Evolutionary conservation across 106 monocot species (phyloP).

Genomic region (Vanilla planifolia): DNA sequence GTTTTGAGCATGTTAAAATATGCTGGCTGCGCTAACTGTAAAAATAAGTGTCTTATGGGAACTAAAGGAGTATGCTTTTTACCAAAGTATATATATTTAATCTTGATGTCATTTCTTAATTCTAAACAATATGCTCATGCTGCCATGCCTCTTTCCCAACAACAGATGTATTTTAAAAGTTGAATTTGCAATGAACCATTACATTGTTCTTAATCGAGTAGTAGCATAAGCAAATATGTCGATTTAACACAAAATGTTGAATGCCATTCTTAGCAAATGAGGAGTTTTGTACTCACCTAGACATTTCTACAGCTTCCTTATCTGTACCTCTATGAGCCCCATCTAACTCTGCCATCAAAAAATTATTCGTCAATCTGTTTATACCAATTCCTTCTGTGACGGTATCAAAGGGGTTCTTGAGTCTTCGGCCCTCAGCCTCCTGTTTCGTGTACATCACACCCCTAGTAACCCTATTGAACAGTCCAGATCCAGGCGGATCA

Average conservation of each 20-base stretch:
- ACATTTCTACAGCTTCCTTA: conserved; percentile 93
- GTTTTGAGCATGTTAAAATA: too few relatives aligned
- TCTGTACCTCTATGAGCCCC: conserved; percentile 83
- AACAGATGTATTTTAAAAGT: neutral
- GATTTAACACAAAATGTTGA: too few relatives aligned
- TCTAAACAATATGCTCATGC: too few relatives aligned
- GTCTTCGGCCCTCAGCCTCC: conserved; percentile 86
- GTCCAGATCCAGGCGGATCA: conserved; percentile 93
- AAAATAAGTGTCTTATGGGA: too few relatives aligned
- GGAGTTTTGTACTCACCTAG: conserved; percentile 51
- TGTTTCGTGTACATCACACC: conserved; percentile 97
- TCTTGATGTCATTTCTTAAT: too few relatives aligned
- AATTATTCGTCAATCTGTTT: conserved; percentile 87
- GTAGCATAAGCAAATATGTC: too few relatives aligned
- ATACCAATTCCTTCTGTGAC: conserved; percentile 98
- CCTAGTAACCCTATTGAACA: conserved; percentile 96
- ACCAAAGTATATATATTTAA: too few relatives aligned
- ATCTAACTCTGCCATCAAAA: conserved; percentile 85
- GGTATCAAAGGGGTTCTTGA: conserved; percentile 97
- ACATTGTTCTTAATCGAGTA: too few relatives aligned
- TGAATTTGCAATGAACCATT: neutral
- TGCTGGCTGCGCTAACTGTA: too few relatives aligned
- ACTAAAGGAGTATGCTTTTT: too few relatives aligned
- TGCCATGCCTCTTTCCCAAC: too few relatives aligned
- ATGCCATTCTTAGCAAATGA: too few relatives aligned